These are phyloP conservation scores for Symbiodinium natans DNA, from an alignment of 73 alveolate species.

Conservation along the genomic window DNA sequence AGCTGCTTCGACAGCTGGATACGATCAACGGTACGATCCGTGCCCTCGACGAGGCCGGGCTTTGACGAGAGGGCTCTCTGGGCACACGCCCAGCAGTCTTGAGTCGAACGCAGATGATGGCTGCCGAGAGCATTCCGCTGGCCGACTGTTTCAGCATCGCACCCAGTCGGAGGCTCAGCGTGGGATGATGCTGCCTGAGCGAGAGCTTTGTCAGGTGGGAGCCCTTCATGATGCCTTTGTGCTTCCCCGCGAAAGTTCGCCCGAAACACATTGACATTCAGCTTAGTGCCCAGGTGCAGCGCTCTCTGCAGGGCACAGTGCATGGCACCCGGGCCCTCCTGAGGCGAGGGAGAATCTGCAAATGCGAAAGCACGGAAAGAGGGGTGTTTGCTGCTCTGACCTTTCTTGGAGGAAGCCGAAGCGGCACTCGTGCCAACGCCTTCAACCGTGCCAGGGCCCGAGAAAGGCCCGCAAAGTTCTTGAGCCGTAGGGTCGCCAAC, in stretches of 20 bases:
- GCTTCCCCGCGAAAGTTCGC: no score
- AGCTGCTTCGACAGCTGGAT: conserved; percentile 56
- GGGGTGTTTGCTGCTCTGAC: no score
- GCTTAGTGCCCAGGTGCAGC: no score
- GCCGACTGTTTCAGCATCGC: conserved; percentile 33
- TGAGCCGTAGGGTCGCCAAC: neutral
- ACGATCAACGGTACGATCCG: conserved; percentile 88
- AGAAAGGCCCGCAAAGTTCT: neutral
- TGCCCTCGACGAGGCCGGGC: conserved; percentile 66
- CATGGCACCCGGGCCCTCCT: neutral
- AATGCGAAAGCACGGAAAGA: no score
- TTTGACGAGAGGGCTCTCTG: no score
- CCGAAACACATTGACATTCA: no score
- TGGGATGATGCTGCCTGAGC: neutral
- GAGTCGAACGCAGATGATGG: conserved; percentile 43
- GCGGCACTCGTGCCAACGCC: neutral
- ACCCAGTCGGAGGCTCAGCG: neutral
- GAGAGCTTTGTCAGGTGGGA: neutral
- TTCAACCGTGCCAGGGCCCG: conserved; percentile 4
- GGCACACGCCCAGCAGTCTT: no score
- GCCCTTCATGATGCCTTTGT: no score
- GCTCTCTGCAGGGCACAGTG: neutral
- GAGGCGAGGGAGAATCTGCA: neutral
- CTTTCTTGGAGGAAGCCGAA: neutral
- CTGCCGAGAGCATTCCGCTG: conserved; percentile 80